Conservation (phyloP, 1,284 basidiomycete genomes). For the Pseudozyma sp. region DNA sequence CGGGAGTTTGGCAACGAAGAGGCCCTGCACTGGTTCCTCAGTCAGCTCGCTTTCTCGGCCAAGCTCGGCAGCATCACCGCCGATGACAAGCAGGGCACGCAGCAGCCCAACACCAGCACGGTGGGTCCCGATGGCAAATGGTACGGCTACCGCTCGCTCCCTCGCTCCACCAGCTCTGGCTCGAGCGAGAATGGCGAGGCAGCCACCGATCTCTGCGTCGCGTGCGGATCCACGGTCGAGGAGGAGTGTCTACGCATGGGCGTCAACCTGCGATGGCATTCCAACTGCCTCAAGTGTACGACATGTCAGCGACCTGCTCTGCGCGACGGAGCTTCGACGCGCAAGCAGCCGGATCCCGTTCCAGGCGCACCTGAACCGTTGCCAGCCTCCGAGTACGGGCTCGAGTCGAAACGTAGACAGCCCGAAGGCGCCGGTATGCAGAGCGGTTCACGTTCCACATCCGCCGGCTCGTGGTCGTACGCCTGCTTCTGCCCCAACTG, state of each 20-base stretch:
- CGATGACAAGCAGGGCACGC: constrained; percentile 51
- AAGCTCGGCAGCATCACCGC: constrained; percentile 38
- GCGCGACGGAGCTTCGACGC: constrained; percentile 35
- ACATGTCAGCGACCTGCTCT: constrained; percentile 73
- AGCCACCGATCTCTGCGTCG: constrained; percentile 84
- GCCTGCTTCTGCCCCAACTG: constrained; percentile 78
- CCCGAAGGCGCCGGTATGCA: constrained; percentile 14
- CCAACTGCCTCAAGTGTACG: constrained; percentile 85
- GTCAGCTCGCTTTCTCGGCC: constrained; percentile 89
- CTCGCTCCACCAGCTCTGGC: constrained; percentile 54
- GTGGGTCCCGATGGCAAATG: constrained; percentile 50
- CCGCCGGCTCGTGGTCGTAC: constrained; percentile 28
- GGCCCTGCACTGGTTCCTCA: constrained; percentile 89
- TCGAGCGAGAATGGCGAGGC: constrained; percentile 65
- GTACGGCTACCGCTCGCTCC: constrained; percentile 64
- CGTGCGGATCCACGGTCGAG: constrained; percentile 89
- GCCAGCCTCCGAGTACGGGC: constrained; percentile 54
- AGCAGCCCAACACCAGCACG: constrained; percentile 48
- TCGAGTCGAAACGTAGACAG: constrained; percentile 49
- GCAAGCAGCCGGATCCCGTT: constrained; percentile 35
- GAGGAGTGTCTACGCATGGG: constrained; percentile 95
- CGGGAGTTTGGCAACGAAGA: constrained; percentile 84
- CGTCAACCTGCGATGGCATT: constrained; percentile 96
- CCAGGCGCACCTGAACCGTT: constrained; percentile 41
- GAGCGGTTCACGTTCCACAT: constrained; percentile 14